Base-by-base conservation (phyloP, 2,329 filamentous ascomycete species). In the Aspergillus calidoustus region DNA sequence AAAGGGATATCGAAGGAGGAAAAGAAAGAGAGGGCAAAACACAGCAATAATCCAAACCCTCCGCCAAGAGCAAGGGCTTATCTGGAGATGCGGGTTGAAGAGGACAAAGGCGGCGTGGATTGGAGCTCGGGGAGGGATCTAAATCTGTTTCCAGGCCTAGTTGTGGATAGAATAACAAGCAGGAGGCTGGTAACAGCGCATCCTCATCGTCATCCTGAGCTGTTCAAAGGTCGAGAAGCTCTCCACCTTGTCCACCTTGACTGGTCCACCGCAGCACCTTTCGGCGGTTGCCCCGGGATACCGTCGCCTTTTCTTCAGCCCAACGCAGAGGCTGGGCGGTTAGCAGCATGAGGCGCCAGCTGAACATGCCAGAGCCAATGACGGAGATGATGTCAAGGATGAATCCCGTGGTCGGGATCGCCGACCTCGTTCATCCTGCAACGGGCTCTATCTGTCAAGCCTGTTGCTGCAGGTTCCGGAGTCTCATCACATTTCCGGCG, bases 231-330 rank as follows among this genome's bases (percentile, higher is more conserved):
- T 51, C 58, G 53, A 61, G 57, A 55, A 49, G 54, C 59, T 54
- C 51, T 50, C 53, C 55, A 61, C 58, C 54, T 50, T 28, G 38
- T 52, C 48, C 41, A 57, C 60, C 54, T 58, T 64, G 51, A 59
- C 44, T 56, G 62, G 56, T 46, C 47, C 51, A 53, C 66, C 60
- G 59, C 67, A 62, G 63, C 65, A 64, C 64, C 69, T 57, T 67
- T 58, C 61, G 70, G 53, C 57, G 67, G 67, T 67, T 68, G 65
- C 64, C 64, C 58, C 30, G 61, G 55, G 66, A 48, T 53, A 58
- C 64, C 48, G 25, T 15, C 22, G 17, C 34, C 43, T 57, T 41
- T 51, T 53, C 57, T 60, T 60, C 49, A 62, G 54, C 58, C 51
- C 43, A 50, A 54, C 41, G 41, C 34, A 43, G 53, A 59, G 53